Conservation (phyloP, 495 filamentous ascomycete species). For the Trichoderma reesei region DNA sequence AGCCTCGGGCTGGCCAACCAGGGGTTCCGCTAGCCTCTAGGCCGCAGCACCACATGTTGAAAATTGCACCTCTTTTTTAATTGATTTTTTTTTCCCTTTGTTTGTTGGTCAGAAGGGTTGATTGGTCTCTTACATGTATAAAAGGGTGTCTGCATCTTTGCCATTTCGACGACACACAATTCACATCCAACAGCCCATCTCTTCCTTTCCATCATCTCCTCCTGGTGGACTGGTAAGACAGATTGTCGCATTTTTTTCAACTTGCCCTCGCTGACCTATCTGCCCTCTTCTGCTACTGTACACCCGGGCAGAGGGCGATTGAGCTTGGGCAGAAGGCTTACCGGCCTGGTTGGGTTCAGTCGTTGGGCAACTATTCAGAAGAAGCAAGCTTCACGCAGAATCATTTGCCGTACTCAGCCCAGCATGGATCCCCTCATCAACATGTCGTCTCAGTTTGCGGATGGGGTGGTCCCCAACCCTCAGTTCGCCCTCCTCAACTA, state of each 20-base stretch:
- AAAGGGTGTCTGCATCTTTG: too few relatives aligned
- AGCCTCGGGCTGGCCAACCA: neutral
- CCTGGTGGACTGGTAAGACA: too few relatives aligned
- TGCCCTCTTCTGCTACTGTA: too few relatives aligned
- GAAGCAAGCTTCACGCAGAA: neutral
- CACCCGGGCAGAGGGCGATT: too few relatives aligned
- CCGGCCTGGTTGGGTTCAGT: too few relatives aligned
- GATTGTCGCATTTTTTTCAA: too few relatives aligned
- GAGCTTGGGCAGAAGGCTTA: too few relatives aligned
- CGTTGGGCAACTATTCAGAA: neutral
- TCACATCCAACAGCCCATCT: too few relatives aligned
- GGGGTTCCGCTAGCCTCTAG: neutral
- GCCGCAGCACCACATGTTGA: neutral
- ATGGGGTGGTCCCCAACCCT: neutral
- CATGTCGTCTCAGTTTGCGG: neutral
- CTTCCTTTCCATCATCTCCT: too few relatives aligned
- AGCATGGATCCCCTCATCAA: slow-evolving; percentile 2
- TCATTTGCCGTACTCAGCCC: neutral
- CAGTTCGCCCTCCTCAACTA: slow-evolving; percentile 51
- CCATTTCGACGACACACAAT: too few relatives aligned
- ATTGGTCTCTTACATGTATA: neutral
- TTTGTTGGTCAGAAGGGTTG: neutral
- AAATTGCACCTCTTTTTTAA: too few relatives aligned
- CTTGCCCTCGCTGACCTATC: too few relatives aligned
- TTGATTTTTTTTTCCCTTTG: neutral